These are phyloP conservation scores for Clonostachys rosea DNA, from an alignment of 2,329 filamentous ascomycete species.

Conservation along the genomic window DNA sequence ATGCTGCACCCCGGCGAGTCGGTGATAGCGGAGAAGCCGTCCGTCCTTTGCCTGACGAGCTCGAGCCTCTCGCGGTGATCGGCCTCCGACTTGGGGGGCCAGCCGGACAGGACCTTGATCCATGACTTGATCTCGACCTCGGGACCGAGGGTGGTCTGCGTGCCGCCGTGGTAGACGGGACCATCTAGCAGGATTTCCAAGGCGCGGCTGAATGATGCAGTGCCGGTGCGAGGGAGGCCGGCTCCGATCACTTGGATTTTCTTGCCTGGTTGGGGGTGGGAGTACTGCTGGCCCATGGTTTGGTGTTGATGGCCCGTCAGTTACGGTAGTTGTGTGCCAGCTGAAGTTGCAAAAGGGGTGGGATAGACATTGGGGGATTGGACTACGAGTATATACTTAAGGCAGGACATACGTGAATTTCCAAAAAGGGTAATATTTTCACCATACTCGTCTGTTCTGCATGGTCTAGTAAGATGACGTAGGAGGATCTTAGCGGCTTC, in stretches of 20 bases:
- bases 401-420: too few species aligned
- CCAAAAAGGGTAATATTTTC: too few species aligned
- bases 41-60: slow-evolving; percentile 24
- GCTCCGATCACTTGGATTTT: slow-evolving; percentile 34
- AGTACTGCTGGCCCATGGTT: too few species aligned
- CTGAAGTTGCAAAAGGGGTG: too few species aligned
- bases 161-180: slow-evolving; percentile 44
- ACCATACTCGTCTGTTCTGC: too few species aligned
- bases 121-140: slow-evolving; percentile 18
- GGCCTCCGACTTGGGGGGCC: slow-evolving; percentile 1
- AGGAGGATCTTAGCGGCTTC: too few species aligned
- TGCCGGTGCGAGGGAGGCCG: slow-evolving; percentile 40
- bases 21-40: slow-evolving; percentile 39
- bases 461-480: too few species aligned
- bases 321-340: too few species aligned
- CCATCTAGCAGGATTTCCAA: slow-evolving; percentile 39
- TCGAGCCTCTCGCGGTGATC: slow-evolving; percentile 13
- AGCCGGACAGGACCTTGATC: slow-evolving; percentile 13
- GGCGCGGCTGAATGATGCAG: slow-evolving; percentile 41
- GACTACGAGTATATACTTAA: too few species aligned
- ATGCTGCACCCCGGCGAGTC: slow-evolving; percentile 36
- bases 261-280: slow-evolving; percentile 11
- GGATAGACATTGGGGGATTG: too few species aligned
- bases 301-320: too few species aligned
- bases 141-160: slow-evolving; percentile 19